Evolutionary conservation across 73 alveolate genomes (phyloP).

Genomic region (Halteria grandinella): DNA sequence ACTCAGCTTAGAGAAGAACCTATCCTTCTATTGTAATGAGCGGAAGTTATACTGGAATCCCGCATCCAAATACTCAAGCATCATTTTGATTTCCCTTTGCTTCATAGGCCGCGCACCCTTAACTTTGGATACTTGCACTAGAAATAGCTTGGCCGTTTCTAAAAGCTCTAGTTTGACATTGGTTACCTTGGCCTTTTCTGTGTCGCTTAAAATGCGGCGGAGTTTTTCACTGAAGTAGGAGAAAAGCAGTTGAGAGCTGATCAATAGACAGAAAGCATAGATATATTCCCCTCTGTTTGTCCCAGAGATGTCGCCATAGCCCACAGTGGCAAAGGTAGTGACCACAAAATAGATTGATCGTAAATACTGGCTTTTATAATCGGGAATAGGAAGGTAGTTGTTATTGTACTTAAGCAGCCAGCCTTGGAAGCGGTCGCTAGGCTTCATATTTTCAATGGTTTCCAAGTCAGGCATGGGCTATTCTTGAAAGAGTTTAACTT

Average conservation of each 20-base stretch:
- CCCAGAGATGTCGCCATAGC: constrained; percentile 46
- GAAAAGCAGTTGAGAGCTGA: constrained; percentile 15
- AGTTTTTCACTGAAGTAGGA: constrained; percentile 38
- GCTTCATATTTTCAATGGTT: not conserved
- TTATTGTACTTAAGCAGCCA: not conserved
- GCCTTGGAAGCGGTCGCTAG: not conserved
- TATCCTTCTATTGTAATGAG: constrained; percentile 19
- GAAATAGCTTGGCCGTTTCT: constrained; percentile 28
- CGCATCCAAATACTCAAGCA: constrained; percentile 2
- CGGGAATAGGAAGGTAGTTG: not conserved
- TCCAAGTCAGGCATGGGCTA: not conserved
- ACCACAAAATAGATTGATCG: constrained; percentile 9
- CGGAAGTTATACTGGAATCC: constrained; percentile 13
- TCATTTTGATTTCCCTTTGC: not conserved
- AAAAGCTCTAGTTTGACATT: not conserved
- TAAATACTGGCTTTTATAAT: not conserved
- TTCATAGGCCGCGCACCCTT: constrained; percentile 34
- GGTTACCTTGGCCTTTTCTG: not conserved
- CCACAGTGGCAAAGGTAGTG: constrained; percentile 46
- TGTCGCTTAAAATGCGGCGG: not conserved
- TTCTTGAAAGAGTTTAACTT: not conserved
- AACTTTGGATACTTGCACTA: constrained; percentile 20
- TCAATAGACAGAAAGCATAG: not conserved
- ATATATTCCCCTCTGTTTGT: constrained; percentile 4
- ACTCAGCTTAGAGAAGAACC: not conserved